A percentile compares a stretch with the other conserved stretches of the same genome.
Conservation (phyloP, 2,329 filamentous ascomycete species). For the Pleurostoma richardsiae region DNA sequence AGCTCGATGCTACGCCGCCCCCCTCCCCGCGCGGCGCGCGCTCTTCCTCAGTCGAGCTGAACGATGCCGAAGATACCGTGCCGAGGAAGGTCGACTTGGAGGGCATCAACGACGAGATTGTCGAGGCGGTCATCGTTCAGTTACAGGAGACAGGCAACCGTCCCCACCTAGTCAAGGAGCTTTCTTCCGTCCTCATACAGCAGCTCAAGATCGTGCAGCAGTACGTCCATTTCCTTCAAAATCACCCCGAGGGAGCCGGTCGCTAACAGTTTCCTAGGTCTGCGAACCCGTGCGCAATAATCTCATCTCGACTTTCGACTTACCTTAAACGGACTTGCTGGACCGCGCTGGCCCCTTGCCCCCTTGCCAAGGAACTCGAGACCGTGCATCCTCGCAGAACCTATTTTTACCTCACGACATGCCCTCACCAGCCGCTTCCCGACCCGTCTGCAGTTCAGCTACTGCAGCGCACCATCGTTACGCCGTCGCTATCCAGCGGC, state of each 20-base stretch:
- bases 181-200: slow-evolving; percentile 73
- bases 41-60: slow-evolving; percentile 31
- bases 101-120: slow-evolving; percentile 90
- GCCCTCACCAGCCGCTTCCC: slow-evolving; percentile 75
- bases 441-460: slow-evolving; percentile 51
- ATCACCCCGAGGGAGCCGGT: no score
- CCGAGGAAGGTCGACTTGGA: slow-evolving; percentile 66
- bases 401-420: slow-evolving; percentile 94
- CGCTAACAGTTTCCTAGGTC: slow-evolving; percentile 56
- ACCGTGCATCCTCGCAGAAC: slow-evolving; percentile 89
- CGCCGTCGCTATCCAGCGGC: slow-evolving; percentile 73
- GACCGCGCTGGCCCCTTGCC: slow-evolving; percentile 75
- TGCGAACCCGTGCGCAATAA: slow-evolving; percentile 90
- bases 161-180: slow-evolving; percentile 90
- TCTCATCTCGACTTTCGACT: slow-evolving; percentile 83
- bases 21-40: slow-evolving; percentile 57
- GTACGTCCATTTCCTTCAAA: slow-evolving; percentile 50
- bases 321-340: slow-evolving; percentile 85
- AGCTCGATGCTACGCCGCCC: slow-evolving; percentile 56
- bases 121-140: slow-evolving; percentile 83
- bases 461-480: slow-evolving; percentile 60
- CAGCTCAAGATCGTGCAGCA: slow-evolving; percentile 82
- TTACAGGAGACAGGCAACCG: slow-evolving; percentile 86
- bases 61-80: slow-evolving; percentile 25
- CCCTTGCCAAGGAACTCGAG: slow-evolving; percentile 88